These are phyloP conservation scores for Poa annua DNA, from an alignment of 176 grass and related monocot species.

Conservation along the genomic window DNA sequence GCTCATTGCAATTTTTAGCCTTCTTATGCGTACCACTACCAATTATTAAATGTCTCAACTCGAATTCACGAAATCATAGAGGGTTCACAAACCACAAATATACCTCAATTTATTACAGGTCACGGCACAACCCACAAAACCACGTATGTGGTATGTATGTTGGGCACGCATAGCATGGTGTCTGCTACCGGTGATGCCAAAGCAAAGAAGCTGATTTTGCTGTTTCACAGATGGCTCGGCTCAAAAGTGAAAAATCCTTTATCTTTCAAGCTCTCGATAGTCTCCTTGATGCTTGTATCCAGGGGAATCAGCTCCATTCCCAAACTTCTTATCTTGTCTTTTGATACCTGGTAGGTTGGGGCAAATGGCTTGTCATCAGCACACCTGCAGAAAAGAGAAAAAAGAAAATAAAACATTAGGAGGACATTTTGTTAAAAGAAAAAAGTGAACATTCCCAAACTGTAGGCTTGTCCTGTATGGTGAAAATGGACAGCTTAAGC, in stretches of 20 bases:
- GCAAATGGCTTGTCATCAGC: constrained; percentile 62
- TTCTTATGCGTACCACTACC: neutral
- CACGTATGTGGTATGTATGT: neutral
- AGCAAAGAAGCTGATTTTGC: neutral
- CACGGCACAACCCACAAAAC: neutral
- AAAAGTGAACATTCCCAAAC: too few relatives aligned
- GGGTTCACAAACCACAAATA: neutral
- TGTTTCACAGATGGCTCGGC: constrained; percentile 41
- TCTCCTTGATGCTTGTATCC: constrained; percentile 61
- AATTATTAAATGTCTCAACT: neutral
- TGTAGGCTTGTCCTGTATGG: neutral
- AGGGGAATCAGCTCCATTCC: constrained; percentile 61
- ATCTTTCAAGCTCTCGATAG: constrained; percentile 70
- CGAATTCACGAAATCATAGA: neutral
- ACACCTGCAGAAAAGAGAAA: constrained; percentile 49
- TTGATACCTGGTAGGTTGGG: constrained; percentile 63
- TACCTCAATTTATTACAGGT: neutral
- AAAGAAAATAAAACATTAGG: neutral
- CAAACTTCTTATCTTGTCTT: constrained; percentile 59
- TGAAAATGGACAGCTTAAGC: neutral
- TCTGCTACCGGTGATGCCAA: neutral
- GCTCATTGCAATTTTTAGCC: too few relatives aligned
- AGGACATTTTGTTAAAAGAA: too few relatives aligned
- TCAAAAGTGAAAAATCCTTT: constrained; percentile 63
- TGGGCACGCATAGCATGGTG: neutral